phyloP scores from a whole-genome alignment of 768 basidiomycete species.

The Naganishia kalamii region DNA sequence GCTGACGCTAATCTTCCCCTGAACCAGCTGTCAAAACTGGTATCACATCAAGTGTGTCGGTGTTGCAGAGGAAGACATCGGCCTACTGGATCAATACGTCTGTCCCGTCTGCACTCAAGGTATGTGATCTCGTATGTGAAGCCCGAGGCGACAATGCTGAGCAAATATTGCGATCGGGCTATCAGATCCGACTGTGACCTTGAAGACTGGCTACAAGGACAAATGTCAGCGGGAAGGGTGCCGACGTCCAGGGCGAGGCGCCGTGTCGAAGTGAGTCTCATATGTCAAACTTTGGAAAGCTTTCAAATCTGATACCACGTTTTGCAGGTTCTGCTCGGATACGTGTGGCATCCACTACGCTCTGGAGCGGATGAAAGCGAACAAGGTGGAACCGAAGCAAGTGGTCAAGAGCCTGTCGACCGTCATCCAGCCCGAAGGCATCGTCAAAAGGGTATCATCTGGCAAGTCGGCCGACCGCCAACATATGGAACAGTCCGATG shows the following conservation, averaged over 20 bases:
- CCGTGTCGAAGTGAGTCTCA: conserved; percentile 11
- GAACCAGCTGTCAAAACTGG: conserved; percentile 39
- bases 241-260: background rate
- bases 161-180: background rate
- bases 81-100: conserved; percentile 36
- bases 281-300: no score
- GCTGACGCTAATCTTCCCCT: background rate
- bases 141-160: background rate
- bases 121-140: conserved; percentile 22
- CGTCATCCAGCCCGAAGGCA: conserved; percentile 7
- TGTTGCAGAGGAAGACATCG: conserved; percentile 31
- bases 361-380: background rate
- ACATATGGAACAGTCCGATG: background rate
- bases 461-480: background rate
- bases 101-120: conserved; percentile 37
- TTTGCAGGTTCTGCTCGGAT: conserved; percentile 20
- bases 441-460: background rate
- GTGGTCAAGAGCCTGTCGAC: conserved; percentile 15
- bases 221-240: conserved; percentile 18
- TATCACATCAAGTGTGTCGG: conserved; percentile 39
- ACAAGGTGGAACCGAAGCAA: conserved; percentile 13
- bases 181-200: background rate
- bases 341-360: conserved; percentile 19
- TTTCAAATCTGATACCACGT: background rate
- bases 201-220: conserved; percentile 12